Evolutionary conservation across 2,329 filamentous ascomycete genomes (phyloP), one percentile per base, ranked within the genome.

Genomic region (Grosmannia penicillata): DNA sequence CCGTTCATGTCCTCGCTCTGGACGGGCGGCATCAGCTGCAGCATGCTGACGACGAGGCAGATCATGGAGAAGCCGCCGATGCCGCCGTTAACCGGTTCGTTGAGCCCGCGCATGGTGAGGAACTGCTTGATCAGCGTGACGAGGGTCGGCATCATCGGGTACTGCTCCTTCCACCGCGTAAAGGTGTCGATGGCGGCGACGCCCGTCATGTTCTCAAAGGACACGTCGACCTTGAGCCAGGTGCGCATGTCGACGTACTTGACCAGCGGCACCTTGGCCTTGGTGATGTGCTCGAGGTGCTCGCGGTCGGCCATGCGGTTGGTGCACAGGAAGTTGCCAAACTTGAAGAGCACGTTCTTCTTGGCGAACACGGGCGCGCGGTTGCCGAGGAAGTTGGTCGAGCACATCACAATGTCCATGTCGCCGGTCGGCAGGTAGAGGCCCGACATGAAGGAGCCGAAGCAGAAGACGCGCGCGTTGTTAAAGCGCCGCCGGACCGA

Each of bases 41-140:
- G 61, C 57, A 94, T 76, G 62, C 82, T 91, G 42, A 91, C 83
- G 6, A 95, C 83, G 45, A 98, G 67, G 62, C 91, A 98, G 40
- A 89, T 95, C 46, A 93, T 81, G 1, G 86, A 84, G 54, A 95
- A 96, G 3, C 91, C 91, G 38, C 91, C 91, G 37, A 98, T 75
- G 3, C 91, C 91, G 40, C 91, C 91, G 43, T 77, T 83, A 29
- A 83, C 81, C 4, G 93, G 87, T 56, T 98, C 91, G 49, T 95
- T 95, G 37, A 95, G 65, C 1, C 79, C 83, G 44, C 86, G 76
- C 75, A 98, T 93, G 27, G 82, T 68, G 21, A 98, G 64, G 43
- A 93, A 87, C 48, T 98, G 91, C 61, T 98, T 98, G 59, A 98
- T 72, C 21, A 96, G 55, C 1, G 85, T 79, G 27, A 94, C 84